These are phyloP conservation scores for Schizosaccharomyces octosporus DNA, from an alignment of 805 yeast species.

Conservation along the genomic window DNA sequence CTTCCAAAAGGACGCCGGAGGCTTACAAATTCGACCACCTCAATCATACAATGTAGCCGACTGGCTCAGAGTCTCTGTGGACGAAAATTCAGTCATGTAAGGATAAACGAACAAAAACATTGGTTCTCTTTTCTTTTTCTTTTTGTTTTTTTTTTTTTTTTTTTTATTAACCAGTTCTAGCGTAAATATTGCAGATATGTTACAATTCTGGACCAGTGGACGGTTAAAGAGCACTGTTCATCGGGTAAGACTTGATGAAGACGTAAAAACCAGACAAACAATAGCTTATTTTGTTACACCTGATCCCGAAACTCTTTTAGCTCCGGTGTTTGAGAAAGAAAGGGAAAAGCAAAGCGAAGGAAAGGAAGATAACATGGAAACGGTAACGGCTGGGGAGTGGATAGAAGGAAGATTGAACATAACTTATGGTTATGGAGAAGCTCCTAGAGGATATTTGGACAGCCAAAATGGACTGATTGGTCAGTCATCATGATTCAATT, in stretches of 20 bases:
- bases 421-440: not conserved
- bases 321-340: not conserved
- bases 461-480: not conserved
- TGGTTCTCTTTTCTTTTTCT: not conserved
- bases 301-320: not conserved
- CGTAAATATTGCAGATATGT: not conserved
- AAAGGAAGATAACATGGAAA: not conserved
- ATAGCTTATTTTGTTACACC: not conserved
- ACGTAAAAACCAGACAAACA: not conserved
- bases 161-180: not conserved
- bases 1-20: not conserved
- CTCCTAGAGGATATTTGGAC: not conserved
- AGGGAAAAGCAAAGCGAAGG: too few relatives aligned
- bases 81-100: not conserved
- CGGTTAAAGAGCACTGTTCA: not conserved
- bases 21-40: not conserved
- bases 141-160: too few relatives aligned
- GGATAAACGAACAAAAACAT: not conserved
- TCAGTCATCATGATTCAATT: too few relatives aligned
- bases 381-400: not conserved
- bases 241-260: not conserved
- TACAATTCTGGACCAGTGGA: not conserved
- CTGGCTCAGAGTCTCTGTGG: not conserved
- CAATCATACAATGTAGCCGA: not conserved
- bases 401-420: not conserved